Evolutionary conservation across 495 filamentous ascomycete species (phyloP).

Genomic region (Emericellopsis terricola): DNA sequence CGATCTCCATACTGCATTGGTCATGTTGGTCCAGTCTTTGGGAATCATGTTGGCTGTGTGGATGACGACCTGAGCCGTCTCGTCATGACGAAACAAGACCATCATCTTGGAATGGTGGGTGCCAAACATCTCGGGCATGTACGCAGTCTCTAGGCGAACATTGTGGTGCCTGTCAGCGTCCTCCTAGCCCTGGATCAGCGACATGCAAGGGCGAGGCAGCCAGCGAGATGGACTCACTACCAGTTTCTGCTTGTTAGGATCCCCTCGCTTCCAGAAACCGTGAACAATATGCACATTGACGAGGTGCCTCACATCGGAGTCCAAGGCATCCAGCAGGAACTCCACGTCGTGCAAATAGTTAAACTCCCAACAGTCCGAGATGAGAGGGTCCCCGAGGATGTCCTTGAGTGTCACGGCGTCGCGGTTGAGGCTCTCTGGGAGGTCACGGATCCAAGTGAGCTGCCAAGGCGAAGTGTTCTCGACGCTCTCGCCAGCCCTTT

Average conservation of each 20-base stretch:
- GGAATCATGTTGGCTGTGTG: constrained; percentile 83
- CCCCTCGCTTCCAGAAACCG: constrained; percentile 72
- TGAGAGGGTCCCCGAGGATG: constrained; percentile 65
- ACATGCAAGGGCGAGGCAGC: neutral
- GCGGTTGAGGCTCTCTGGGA: constrained; percentile 41
- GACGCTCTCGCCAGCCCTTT: too few species aligned
- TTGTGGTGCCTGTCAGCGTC: constrained; percentile 44
- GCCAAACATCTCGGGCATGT: constrained; percentile 73
- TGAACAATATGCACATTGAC: constrained; percentile 65
- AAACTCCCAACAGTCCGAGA: constrained; percentile 78
- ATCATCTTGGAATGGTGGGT: constrained; percentile 78
- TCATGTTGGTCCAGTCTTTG: constrained; percentile 77
- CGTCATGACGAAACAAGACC: constrained; percentile 59
- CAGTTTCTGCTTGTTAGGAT: constrained; percentile 37
- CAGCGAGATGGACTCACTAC: constrained; percentile 27
- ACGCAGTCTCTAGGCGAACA: constrained; percentile 52
- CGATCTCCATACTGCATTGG: constrained; percentile 68
- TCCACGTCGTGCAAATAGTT: constrained; percentile 74
- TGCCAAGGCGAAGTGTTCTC: constrained; percentile 72
- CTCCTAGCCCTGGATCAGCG: constrained; percentile 17
- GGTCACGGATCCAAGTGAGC: constrained; percentile 51
- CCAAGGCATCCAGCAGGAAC: constrained; percentile 45
- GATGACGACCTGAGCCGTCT: constrained; percentile 62
- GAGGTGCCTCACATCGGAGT: constrained; percentile 43
- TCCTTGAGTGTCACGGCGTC: constrained; percentile 51